These are phyloP conservation scores for Xylariaceae sp. DNA, from an alignment of 2,329 filamentous ascomycete species.

Conservation along the genomic window DNA sequence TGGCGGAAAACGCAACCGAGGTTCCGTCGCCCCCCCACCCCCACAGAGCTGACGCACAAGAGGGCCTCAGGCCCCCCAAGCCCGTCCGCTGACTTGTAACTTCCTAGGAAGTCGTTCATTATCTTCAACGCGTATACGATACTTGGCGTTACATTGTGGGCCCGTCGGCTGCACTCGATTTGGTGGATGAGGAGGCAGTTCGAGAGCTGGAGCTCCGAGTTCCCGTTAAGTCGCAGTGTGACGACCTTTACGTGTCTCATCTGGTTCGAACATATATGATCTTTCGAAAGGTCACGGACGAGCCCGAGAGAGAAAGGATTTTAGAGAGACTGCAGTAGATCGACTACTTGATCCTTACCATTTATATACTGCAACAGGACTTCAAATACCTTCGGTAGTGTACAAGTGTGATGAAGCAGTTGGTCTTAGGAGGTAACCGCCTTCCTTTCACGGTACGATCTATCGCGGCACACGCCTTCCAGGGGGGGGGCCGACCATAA, in stretches of 20 bases:
- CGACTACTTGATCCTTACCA: constrained; percentile 1
- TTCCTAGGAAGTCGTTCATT: constrained; percentile 9
- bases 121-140: constrained; percentile 5
- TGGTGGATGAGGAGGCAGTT: constrained; percentile 3
- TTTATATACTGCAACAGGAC: constrained; percentile 3
- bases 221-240: not conserved
- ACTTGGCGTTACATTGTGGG: constrained; percentile 5
- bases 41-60: too few species aligned
- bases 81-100: constrained; percentile 1
- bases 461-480: not conserved
- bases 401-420: constrained; percentile 5
- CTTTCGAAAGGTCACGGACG: not conserved
- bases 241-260: not conserved
- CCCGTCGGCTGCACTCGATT: not conserved
- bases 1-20: constrained; percentile 2
- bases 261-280: not conserved
- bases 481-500: not conserved
- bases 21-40: too few species aligned
- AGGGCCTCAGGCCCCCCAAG: too few species aligned
- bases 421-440: not conserved
- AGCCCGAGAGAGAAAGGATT: not conserved
- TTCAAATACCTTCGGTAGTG: constrained; percentile 7
- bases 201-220: not conserved
- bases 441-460: not conserved
- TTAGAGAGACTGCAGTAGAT: constrained; percentile 1